Base-by-base conservation (phyloP, 495 filamentous ascomycete genomes). In the Penicillium verhagenii region DNA sequence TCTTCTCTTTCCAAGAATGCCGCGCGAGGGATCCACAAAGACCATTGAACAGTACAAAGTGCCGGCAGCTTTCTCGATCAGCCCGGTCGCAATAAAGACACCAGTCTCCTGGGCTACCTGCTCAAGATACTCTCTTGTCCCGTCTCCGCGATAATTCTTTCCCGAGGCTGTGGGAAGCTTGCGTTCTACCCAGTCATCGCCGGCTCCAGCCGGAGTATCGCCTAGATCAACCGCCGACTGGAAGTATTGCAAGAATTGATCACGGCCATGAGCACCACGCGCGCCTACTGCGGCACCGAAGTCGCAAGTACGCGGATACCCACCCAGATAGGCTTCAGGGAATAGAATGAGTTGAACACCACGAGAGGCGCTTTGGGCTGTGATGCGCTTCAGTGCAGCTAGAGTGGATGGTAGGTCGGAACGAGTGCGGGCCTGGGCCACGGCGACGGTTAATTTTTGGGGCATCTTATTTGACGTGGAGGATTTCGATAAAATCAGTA, bases 241-340 rank as follows among this genome's bases (percentile, higher is more conserved):
- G 73, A 92, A 96, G 67, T 97, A 96, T 2, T 78, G 71, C 9
- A 92, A 78, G 64, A 89, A 97, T 53, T 95, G 91, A 7, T 95
- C 90, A 4, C 92, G 82, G 3, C 92, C 93, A 18, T 75, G 77
- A 11, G 78, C 71, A 1, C 79, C 76, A 6, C 93, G 85, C 2
- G 75, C 73, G 0, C 93, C 93, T 9, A 96, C 80, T 0, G 82
- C 76, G 25, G 82, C 80, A 11, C 91, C 92, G 59, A 96, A 96
- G 43, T 74, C 73, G 53, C 84, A 86, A n/a, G 87, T 88, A 20
- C 93, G 86, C 13, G 93, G 93, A 63, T 97, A 97, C 8, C 93
- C 93, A 18, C 93, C 93, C 0, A 97, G 79, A 67, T 90, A 97
- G 23, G 93, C 93, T 74, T 97, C 93, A 0, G 93, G 93, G 60